Evolutionary conservation across 2,329 filamentous ascomycete genomes (phyloP), one percentile per base, ranked within the genome.

Genomic region (Sarocladium brachiariae): DNA sequence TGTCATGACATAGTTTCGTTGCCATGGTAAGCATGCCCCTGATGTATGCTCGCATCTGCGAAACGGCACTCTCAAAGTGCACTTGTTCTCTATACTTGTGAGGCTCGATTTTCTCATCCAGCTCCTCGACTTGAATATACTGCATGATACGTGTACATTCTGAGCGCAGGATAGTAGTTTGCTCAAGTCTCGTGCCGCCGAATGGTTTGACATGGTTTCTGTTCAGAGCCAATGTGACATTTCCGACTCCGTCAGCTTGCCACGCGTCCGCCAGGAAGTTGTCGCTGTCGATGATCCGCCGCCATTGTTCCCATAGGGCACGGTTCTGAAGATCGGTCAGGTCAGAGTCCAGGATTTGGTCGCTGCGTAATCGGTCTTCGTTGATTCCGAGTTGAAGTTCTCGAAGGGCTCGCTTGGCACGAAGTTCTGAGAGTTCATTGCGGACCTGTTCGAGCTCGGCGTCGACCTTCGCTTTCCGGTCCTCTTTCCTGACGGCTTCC

Each of bases 391-490:
- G 10, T 16, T 49, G 30, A 9, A 37, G 27, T 18, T 49, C 30
- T 30, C 46, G 46, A 9, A 35, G 19, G 9, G 30, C 33, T 5
- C 46, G 46, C 19, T 27, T 27, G 2, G 46, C 46, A 24, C 50
- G 34, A 13, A 73, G 55, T 16, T 58, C 63, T 30, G 64, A 66
- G 54, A 82, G 57, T 50, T 74, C 74, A 51, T 71, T 65, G 52
- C 70, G 75, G 6, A 77, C 75, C 50, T 78, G 71, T 24, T 77
- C 74, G 56, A 88, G 76, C 52, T 78, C 76, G 18, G 66, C 62
- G 50, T 89, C 83, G 69, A 86, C 79, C 55, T 83, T 75, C 54
- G 71, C 72, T 43, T 77, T 73, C 54, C 80, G 72, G 35, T 71
- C 69, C 50, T 79, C 72, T 61, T 88, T 87, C 25, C 68, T 63